phyloP scores from a whole-genome alignment of 805 yeast genomes.

The Candida loeiensis region DNA sequence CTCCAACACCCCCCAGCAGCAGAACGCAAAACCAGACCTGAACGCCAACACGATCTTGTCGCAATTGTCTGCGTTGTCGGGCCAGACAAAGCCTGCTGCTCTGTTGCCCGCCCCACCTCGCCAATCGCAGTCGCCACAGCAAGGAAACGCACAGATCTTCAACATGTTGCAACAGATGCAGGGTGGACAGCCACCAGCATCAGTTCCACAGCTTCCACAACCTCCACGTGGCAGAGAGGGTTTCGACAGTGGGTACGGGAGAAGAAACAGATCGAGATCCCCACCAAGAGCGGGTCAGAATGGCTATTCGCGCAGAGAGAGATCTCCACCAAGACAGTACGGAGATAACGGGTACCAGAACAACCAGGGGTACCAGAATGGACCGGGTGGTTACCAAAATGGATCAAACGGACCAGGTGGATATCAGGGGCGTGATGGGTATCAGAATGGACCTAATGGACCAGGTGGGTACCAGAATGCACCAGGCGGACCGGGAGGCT shows the following conservation, averaged over 20 bases:
- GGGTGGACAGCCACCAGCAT: constrained; percentile 13
- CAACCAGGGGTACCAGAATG: constrained; percentile 7
- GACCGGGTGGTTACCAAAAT: constrained; percentile 6
- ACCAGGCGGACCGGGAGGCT: constrained; percentile 3
- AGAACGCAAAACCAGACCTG: constrained; percentile 22
- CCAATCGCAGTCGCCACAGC: constrained; percentile 13
- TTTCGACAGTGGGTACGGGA: constrained; percentile 32
- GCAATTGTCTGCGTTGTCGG: constrained; percentile 40
- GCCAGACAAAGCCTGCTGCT: constrained; percentile 1
- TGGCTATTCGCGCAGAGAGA: constrained; percentile 22
- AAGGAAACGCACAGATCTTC: constrained; percentile 37
- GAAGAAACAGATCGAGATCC: constrained; percentile 54
- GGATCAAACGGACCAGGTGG: constrained; percentile 3
- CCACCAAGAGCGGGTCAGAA: constrained; percentile 33
- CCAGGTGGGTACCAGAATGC: constrained; percentile 2
- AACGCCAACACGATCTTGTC: constrained; percentile 41
- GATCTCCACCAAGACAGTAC: constrained; percentile 26
- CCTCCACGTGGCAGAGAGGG: constrained; percentile 28
- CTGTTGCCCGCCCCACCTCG: constrained; percentile 13
- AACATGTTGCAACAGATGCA: constrained; percentile 55
- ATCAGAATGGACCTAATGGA: not conserved
- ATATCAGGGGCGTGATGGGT: constrained; percentile 4
- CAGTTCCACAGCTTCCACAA: constrained; percentile 1
- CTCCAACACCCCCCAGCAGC: constrained; percentile 27
- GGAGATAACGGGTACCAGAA: constrained; percentile 11